Base-by-base conservation (phyloP, 371 early-diverging fungal genomes). In the Sporodiniella umbellata region DNA sequence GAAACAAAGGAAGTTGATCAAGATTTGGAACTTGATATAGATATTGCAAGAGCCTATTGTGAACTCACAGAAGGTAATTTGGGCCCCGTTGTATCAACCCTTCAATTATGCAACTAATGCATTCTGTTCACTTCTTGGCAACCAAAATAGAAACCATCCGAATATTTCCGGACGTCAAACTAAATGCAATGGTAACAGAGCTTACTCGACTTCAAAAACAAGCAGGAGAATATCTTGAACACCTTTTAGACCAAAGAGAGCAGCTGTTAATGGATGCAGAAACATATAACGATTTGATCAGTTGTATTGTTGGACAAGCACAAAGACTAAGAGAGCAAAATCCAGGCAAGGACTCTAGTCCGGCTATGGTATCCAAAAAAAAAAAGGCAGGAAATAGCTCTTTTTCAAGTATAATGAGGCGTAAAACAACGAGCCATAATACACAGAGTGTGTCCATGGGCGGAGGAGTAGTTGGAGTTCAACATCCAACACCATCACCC, bases 181-280 rank as follows among this genome's bases (percentile, higher is more conserved):
- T 85, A 40, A 71, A 78, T 33, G 66, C 79, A 5, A 78, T 85
- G 58, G 71, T 80, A 23, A 58, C 62, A 2, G 78, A 77, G 30
- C 39, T 85, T 21, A 64, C 68, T 5, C 64, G 80, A 42, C 61
- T 81, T 33, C 79, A 80, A 19, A 74, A 72, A 26, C 85, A 85
- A 51, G 81, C 85, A 15, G 73, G 75, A 6, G 83, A 83, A 7
- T 78, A 79, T 40, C 66, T 85, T n/a, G 78, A 78, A 12, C 79
- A 80, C 55, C 78, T 89, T 66, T 70, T 92, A 48, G 92, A 92
- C 62, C 84, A 88, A 54, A 81, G 86, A 39, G 92, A 92, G 55
- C 88, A 89, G 53, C 72, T 90, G 48, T 73, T 88, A 48, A 90
- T 92, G 90, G 92, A 92, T 62, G 85, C 89, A 18, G 92, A 92